A percentile compares a stretch with the other conserved stretches of the same genome.
Evolutionary conservation across 2,329 filamentous ascomycete species (phyloP).

Genomic region (Lachnellula cervina): DNA sequence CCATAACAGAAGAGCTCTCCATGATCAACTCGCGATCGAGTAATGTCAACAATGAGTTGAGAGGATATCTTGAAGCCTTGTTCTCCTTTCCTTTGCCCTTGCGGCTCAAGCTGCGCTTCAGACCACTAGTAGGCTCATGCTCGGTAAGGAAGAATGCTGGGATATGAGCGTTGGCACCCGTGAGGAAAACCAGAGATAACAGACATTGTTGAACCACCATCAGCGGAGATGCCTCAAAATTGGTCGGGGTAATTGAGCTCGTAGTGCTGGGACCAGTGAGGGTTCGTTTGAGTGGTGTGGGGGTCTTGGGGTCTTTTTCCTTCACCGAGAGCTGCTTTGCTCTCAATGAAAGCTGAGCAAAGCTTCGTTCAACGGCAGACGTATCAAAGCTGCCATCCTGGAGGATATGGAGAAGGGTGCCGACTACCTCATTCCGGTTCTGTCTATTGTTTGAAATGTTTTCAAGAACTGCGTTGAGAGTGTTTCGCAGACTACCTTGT

Average conservation of each 20-base stretch:
- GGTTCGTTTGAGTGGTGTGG: constrained; percentile 72
- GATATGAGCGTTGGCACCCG: constrained; percentile 79
- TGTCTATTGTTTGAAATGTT: constrained; percentile 96
- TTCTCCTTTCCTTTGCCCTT: constrained; percentile 87
- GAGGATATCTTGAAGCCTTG: constrained; percentile 79
- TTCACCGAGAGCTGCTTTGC: constrained; percentile 69
- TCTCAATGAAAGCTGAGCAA: constrained; percentile 84
- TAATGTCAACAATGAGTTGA: constrained; percentile 84
- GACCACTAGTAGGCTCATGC: constrained; percentile 72
- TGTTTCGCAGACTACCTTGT: constrained; percentile 76
- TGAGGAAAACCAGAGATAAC: constrained; percentile 76
- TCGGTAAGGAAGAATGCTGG: constrained; percentile 91
- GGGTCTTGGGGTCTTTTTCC: constrained; percentile 63
- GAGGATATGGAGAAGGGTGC: constrained; percentile 84
- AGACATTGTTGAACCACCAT: constrained; percentile 96
- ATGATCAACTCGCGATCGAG: constrained; percentile 93
- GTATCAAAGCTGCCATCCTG: constrained; percentile 94
- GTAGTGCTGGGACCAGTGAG: constrained; percentile 50
- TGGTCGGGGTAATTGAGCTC: constrained; percentile 45
- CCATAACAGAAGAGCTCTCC: constrained; percentile 96
- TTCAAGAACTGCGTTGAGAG: constrained; percentile 80
- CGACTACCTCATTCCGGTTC: constrained; percentile 89
- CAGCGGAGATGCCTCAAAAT: constrained; percentile 85
- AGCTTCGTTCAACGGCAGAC: constrained; percentile 90
- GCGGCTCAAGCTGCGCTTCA: constrained; percentile 71